Base-by-base conservation (phyloP, 2,329 filamentous ascomycete species). In the Periconia digitata region DNA sequence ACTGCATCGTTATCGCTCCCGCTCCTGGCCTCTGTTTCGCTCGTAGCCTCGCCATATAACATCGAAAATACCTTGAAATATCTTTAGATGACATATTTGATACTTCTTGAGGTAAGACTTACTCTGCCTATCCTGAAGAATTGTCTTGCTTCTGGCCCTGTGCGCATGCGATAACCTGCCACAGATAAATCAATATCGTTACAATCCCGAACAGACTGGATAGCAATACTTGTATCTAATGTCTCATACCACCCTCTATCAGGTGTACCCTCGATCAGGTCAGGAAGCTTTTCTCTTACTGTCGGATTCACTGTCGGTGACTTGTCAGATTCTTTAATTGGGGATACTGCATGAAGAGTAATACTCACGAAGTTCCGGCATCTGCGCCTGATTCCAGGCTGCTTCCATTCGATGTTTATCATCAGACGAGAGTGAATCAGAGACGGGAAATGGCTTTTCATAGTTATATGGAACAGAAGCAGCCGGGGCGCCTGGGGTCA, bases 101-200 rank as follows among this genome's bases (percentile, higher is more conserved):
- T 27, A 41, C 17, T 40, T 8, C 8, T 13, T 17, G n/a, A 18
- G 12, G 13, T 32, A 35, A 6, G 8, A n/a, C 43, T 12, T 43
- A 54, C 51, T 23, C 47, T 50, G 0, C 60, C 60, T 3, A 24
- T 35, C 2, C 34, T 34, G 32, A 63, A 63, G 40, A 62, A 63
- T 0, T 43, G 5, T 0, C 16, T 32, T 1, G 52, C 52, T 23
- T 62, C 53, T 1, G 1, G 1, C 6, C 50, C 41, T 8, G 45
- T 55, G 3, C 58, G 36, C 51, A 64, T 55, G 1, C 37, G 16
- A 34, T 62, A 63, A 13, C 40, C 60, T 63, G 36, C n/a, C n/a
- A n/a, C n/a, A 20, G 5, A 22, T 23, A n/a, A 21, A 20, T 40
- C 21, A 40, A 20, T n/a, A 3, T 21, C 22, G 8, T n/a, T 5